These are phyloP conservation scores for Ceratocystis alfenasii DNA, from an alignment of 2,329 filamentous ascomycete species.

Conservation along the genomic window DNA sequence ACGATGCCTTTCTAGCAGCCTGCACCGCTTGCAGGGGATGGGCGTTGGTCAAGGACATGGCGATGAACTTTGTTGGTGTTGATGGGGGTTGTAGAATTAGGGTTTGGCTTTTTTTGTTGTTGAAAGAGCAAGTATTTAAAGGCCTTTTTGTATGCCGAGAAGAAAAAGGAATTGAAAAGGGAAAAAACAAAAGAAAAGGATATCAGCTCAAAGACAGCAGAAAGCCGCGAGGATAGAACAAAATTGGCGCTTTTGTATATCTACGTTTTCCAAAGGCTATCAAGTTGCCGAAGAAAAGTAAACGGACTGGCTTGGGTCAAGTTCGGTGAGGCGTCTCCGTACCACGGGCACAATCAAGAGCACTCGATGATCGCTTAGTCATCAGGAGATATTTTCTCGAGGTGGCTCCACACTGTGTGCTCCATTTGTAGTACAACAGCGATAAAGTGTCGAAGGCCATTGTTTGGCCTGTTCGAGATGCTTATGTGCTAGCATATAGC, in stretches of 20 bases:
- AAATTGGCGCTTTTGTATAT: slow-evolving; percentile 2
- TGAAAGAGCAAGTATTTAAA: background rate
- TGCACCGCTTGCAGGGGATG: slow-evolving; percentile 65
- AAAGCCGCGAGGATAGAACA: background rate
- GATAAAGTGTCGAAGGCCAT: background rate
- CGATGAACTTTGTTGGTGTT: slow-evolving; percentile 8
- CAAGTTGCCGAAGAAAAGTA: background rate
- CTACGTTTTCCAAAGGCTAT: background rate
- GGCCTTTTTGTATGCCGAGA: background rate
- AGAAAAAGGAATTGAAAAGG: background rate
- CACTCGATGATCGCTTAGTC: background rate
- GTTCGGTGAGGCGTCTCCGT: slow-evolving; percentile 10
- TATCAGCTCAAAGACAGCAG: background rate
- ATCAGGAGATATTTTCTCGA: background rate
- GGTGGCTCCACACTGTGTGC: slow-evolving; percentile 1
- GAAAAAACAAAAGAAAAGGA: background rate
- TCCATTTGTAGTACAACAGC: slow-evolving; percentile 2
- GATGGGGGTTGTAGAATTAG: background rate
- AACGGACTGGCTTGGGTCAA: slow-evolving; percentile 3
- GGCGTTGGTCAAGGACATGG: slow-evolving; percentile 82
- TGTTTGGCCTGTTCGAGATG: slow-evolving; percentile 5
- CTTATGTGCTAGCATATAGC: slow-evolving; percentile 1
- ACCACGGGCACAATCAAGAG: background rate
- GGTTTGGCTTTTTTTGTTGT: background rate
- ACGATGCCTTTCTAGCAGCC: slow-evolving; percentile 69